A percentile compares a stretch with the other conserved stretches of the same genome.
phyloP scores from a whole-genome alignment of 2,329 filamentous ascomycete genomes.

The Penicillium italicum region DNA sequence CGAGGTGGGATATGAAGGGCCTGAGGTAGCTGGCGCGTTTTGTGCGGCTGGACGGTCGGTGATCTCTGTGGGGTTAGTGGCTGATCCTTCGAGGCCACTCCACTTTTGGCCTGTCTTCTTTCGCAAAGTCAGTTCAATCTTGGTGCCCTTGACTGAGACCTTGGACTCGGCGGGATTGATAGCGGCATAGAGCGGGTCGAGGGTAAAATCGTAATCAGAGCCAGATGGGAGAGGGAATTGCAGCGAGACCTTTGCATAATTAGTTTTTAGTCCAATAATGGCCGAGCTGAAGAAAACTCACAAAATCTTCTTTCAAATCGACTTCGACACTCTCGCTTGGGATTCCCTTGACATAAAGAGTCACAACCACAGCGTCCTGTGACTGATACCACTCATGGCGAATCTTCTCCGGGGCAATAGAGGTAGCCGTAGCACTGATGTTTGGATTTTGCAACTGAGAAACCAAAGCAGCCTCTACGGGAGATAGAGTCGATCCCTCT shows the following conservation, averaged over 20 bases:
- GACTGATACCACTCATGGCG: slow-evolving; percentile 69
- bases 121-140: slow-evolving; percentile 71
- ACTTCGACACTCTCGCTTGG: slow-evolving; percentile 54
- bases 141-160: slow-evolving; percentile 66
- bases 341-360: slow-evolving; percentile 63
- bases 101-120: slow-evolving; percentile 70
- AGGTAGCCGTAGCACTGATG: slow-evolving; percentile 1
- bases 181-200: slow-evolving; percentile 64
- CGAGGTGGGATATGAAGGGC: slow-evolving; percentile 77
- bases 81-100: slow-evolving; percentile 54
- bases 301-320: slow-evolving; percentile 50
- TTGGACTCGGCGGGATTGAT: slow-evolving; percentile 62
- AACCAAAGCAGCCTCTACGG: not conserved
- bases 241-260: slow-evolving; percentile 47
- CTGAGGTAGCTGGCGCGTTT: slow-evolving; percentile 27
- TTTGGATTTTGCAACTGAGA: not conserved
- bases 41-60: slow-evolving; percentile 19
- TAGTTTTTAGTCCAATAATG: not conserved
- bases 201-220: slow-evolving; percentile 57
- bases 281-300: slow-evolving; percentile 26
- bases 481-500: not conserved
- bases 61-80: slow-evolving; percentile 21
- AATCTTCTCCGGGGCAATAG: slow-evolving; percentile 52
- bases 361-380: slow-evolving; percentile 58
- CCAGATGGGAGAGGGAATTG: slow-evolving; percentile 56